These are phyloP conservation scores for Secale cereale DNA, from an alignment of 176 grass and related monocot species.

Conservation along the genomic window DNA sequence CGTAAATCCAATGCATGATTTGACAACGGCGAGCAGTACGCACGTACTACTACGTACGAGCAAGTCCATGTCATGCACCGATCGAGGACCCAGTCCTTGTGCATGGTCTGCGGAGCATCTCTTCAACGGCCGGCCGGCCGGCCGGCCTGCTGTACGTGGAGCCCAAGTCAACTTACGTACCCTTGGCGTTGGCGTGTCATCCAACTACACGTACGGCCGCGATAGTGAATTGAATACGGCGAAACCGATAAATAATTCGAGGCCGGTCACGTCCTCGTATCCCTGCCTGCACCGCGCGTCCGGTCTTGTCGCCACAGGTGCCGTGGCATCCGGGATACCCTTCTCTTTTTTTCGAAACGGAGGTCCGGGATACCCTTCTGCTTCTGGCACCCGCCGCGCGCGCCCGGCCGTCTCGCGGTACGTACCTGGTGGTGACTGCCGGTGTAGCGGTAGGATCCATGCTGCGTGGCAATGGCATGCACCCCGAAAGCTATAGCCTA, in stretches of 20 bases:
- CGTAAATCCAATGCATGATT: background rate
- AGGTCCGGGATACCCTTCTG: background rate
- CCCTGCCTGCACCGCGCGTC: background rate
- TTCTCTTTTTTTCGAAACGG: too few relatives aligned
- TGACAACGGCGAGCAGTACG: background rate
- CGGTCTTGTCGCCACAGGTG: slow-evolving; percentile 21
- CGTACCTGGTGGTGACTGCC: background rate
- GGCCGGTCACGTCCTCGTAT: slow-evolving; percentile 11
- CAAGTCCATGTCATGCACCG: background rate
- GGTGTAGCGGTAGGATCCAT: background rate
- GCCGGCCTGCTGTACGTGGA: background rate
- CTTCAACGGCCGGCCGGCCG: background rate
- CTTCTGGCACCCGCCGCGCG: background rate
- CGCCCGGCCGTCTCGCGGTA: background rate
- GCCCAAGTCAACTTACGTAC: background rate
- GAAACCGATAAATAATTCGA: background rate
- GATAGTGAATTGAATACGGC: background rate
- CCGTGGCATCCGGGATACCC: background rate
- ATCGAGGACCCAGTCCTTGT: background rate
- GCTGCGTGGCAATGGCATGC: background rate
- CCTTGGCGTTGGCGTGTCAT: background rate
- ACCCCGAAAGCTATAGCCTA: background rate
- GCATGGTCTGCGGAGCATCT: background rate
- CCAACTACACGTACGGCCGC: background rate
- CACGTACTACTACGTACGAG: background rate